A percentile compares a stretch with the other conserved stretches of the same genome.
These are phyloP conservation scores for Cicer chorassanicum DNA, from an alignment of 306 rosid species.

Conservation along the genomic window DNA sequence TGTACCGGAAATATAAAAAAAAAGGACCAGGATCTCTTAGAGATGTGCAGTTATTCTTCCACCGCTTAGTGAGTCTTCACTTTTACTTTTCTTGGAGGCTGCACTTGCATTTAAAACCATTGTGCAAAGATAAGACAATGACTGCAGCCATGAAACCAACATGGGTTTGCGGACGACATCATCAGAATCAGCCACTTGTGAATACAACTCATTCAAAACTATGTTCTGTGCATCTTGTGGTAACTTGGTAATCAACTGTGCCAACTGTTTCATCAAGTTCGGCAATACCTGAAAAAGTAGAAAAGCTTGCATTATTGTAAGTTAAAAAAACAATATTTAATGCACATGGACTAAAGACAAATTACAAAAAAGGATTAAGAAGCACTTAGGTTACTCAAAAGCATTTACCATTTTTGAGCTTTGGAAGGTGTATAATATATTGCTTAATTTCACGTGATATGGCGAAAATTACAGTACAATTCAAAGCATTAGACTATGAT, in stretches of 20 bases:
- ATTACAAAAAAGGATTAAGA: constrained; percentile 26
- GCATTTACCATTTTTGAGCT: constrained; percentile 22
- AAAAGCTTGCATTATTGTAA: constrained; percentile 36
- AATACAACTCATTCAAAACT: constrained; percentile 76
- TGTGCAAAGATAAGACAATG: constrained; percentile 81
- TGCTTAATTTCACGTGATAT: constrained; percentile 34
- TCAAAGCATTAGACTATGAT: constrained; percentile 14
- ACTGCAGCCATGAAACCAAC: constrained; percentile 93
- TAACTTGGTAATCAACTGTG: constrained; percentile 68
- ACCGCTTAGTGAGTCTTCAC: constrained; percentile 47
- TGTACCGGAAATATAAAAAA: neutral
- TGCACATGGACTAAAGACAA: constrained; percentile 6
- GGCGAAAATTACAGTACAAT: constrained; percentile 3
- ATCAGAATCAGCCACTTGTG: constrained; percentile 89
- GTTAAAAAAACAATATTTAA: constrained; percentile 3
- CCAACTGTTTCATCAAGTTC: constrained; percentile 77
- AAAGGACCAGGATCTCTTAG: constrained; percentile 49
- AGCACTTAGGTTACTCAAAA: constrained; percentile 28
- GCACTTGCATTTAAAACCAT: constrained; percentile 51
- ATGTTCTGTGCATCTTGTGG: constrained; percentile 74
- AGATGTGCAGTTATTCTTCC: constrained; percentile 62
- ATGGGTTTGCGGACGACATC: constrained; percentile 84
- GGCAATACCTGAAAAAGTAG: constrained; percentile 73
- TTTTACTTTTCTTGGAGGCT: constrained; percentile 43
- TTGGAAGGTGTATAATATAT: constrained; percentile 22